Evolutionary conservation across 1,284 basidiomycete genomes (phyloP), one percentile per base, ranked within the genome.

Genomic region (Lignosus rhinocerotis): DNA sequence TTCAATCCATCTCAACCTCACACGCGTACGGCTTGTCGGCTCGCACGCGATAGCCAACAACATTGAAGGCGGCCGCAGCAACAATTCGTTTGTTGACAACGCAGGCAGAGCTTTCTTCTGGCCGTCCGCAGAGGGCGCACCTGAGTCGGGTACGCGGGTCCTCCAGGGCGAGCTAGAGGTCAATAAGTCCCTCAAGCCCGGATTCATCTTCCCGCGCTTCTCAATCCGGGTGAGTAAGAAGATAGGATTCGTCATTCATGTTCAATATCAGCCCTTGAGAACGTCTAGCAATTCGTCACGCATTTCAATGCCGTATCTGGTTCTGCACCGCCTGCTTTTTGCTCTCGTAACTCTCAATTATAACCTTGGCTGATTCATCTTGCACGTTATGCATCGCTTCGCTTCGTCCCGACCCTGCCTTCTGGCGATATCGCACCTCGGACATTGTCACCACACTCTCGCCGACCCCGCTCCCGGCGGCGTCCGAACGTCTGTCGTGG

Each of bases 161-260:
- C 66, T 86, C 14, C 73, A 76, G 48, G 85, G 85, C 8, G 84
- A 86, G 68, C 63, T 87, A 31, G 76, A 80, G 9, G 70, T 85
- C 25, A 72, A 75, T 59, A 78, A 70, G 59, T 69, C 67, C 12
- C 53, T 80, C 50, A 85, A 81, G 63, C 80, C 79, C 3, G 81
- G 77, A 48, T 85, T 85, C 65, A 62, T 76, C 31, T 86, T 86
- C 66, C 81, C 82, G 25, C 74, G 77, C 51, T 77, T 85, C 58
- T 72, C 78, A 10, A 70, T 84, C 45, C 74, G 76, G 61, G 82
- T 84, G 64, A 60, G 79, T 53, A 25, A 25, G 25, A 25, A 25
- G 2, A 25, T 25, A 25, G 25, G 25, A 21, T 47, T 33, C 46
- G 19, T 39, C 45, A 17, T 25, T 21, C 14, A 44, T 1, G 14